Evolutionary conservation across 129 eudicot genomes (phyloP).

Genomic region (Lactuca saligna): DNA sequence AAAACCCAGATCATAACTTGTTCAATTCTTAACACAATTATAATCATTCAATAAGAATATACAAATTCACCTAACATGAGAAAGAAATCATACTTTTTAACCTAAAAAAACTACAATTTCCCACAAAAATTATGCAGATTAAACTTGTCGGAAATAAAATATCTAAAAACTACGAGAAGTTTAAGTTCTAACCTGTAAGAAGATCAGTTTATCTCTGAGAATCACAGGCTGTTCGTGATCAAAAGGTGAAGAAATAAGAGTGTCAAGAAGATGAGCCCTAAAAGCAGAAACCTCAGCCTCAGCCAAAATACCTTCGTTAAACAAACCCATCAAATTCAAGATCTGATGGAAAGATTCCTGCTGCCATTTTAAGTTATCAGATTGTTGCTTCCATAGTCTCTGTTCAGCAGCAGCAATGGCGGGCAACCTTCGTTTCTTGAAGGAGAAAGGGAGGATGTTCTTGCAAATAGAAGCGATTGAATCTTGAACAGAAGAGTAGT

Average conservation of each 20-base stretch:
- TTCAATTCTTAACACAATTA: neutral
- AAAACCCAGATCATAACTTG: neutral
- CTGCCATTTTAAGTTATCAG: slow-evolving; percentile 95
- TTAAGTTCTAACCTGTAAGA: slow-evolving; percentile 74
- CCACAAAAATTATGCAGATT: neutral
- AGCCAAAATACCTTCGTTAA: slow-evolving; percentile 79
- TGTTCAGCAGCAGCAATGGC: slow-evolving; percentile 72
- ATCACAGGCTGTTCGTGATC: slow-evolving; percentile 56
- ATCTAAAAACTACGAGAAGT: neutral
- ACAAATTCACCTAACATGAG: no score
- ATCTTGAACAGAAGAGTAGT: slow-evolving; percentile 82
- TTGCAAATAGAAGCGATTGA: slow-evolving; percentile 89
- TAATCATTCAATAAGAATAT: neutral
- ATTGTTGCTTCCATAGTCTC: slow-evolving; percentile 43
- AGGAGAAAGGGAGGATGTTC: slow-evolving; percentile 80
- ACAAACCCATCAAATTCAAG: slow-evolving; percentile 65
- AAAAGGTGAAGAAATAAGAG: slow-evolving; percentile 40
- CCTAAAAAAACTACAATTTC: no score
- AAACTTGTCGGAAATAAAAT: neutral
- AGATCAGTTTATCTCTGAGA: slow-evolving; percentile 80
- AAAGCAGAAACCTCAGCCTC: slow-evolving; percentile 73
- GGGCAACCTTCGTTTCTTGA: slow-evolving; percentile 64
- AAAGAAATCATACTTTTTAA: no score
- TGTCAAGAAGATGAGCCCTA: slow-evolving; percentile 69
- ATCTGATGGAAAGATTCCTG: slow-evolving; percentile 93